These are phyloP conservation scores for Geranomyces variabilis DNA, from an alignment of 192 early-diverging fungal genomes.

Conservation along the genomic window DNA sequence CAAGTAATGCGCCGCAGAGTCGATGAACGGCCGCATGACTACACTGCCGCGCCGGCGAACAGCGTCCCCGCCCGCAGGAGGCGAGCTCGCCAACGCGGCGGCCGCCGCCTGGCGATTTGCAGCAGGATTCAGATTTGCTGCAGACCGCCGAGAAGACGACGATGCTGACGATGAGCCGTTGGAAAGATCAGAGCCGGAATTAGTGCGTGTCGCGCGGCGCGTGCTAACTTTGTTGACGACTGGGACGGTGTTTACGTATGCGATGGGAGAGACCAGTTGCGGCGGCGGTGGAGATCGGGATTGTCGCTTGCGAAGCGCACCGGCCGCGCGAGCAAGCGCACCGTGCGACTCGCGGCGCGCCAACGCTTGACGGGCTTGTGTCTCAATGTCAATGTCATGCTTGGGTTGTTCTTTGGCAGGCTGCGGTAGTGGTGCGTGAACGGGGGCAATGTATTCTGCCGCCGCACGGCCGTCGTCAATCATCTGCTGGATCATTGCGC, in stretches of 20 bases:
- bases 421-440: not conserved
- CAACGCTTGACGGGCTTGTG: conserved; percentile 12
- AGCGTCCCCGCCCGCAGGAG: not conserved
- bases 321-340: conserved; percentile 3
- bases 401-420: not conserved
- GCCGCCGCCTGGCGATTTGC: not conserved
- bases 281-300: not conserved
- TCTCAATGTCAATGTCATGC: conserved; percentile 14
- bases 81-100: not conserved
- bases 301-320: not conserved
- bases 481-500: conserved; percentile 39
- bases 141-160: not conserved
- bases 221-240: not conserved
- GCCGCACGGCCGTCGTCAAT: conserved; percentile 34
- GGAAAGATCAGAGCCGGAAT: not conserved
- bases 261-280: not conserved
- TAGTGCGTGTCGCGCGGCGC: not conserved
- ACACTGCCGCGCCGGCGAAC: conserved; percentile 22
- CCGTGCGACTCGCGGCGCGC: conserved; percentile 1
- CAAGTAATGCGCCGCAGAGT: conserved; percentile 26
- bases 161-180: not conserved
- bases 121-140: not conserved
- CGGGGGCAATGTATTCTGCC: conserved; percentile 10
- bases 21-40: conserved; percentile 30
- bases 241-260: not conserved